A percentile compares a stretch with the other conserved stretches of the same genome.
Evolutionary conservation across 768 basidiomycete genomes (phyloP).

Genomic region (Mrakia blollopis): DNA sequence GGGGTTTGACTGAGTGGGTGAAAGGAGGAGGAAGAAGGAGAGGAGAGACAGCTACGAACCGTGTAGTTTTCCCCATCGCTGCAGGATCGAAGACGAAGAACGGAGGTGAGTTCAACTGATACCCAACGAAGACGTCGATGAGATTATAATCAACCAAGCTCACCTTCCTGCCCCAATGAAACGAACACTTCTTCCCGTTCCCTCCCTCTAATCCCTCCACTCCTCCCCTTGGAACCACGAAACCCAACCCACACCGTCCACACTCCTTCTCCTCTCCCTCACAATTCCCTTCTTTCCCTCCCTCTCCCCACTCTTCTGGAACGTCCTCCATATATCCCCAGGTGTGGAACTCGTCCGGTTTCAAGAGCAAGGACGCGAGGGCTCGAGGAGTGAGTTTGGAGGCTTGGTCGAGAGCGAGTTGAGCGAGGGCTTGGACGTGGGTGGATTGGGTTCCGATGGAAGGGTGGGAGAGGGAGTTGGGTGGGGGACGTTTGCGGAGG

Average conservation of each 20-base stretch:
- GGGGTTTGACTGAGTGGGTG: too few relatives aligned
- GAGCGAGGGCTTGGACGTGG: not conserved
- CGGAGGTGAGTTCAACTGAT: too few relatives aligned
- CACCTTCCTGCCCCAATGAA: constrained; percentile 72
- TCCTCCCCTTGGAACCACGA: constrained; percentile 50
- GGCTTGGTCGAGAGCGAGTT: constrained; percentile 33
- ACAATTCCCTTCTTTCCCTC: constrained; percentile 60
- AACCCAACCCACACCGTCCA: constrained; percentile 69
- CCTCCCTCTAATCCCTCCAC: constrained; percentile 45
- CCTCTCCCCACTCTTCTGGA: constrained; percentile 61
- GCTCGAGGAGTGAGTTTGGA: constrained; percentile 52
- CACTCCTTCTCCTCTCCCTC: constrained; percentile 61
- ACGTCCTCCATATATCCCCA: constrained; percentile 70
- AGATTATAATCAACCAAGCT: not conserved
- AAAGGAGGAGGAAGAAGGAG: not conserved
- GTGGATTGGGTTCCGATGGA: constrained; percentile 69
- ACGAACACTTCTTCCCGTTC: constrained; percentile 56
- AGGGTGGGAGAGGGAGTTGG: constrained; percentile 57
- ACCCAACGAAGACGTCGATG: not conserved
- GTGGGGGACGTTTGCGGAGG: constrained; percentile 55
- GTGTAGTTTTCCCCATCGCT: constrained; percentile 56
- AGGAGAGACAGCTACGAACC: constrained; percentile 50
- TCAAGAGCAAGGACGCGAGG: constrained; percentile 59
- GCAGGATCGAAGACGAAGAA: not conserved
- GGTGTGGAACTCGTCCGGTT: constrained; percentile 54